A percentile compares a stretch with the other conserved stretches of the same genome.
phyloP scores from a whole-genome alignment of 2,329 filamentous ascomycete genomes.

The Cordyceps pruinosa region DNA sequence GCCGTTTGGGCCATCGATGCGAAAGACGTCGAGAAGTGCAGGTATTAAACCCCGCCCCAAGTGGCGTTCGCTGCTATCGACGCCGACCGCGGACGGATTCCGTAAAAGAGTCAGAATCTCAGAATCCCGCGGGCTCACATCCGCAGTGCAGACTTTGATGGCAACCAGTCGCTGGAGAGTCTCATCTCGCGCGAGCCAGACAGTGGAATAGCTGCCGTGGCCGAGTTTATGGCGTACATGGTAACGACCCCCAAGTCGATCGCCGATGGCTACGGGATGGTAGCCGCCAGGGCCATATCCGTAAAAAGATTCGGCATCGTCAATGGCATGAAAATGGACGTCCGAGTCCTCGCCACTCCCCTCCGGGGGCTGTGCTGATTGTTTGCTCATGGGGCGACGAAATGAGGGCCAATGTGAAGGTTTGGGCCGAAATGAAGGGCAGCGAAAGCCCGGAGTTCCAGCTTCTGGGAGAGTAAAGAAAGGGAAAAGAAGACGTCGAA shows the following conservation, averaged over 20 bases:
- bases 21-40: slow-evolving; percentile 16
- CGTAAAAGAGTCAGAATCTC: background rate
- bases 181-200: slow-evolving; percentile 33
- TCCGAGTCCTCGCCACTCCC: background rate
- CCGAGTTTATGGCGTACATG: slow-evolving; percentile 31
- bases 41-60: background rate
- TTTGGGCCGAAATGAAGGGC: background rate
- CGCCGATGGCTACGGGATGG: slow-evolving; percentile 8
- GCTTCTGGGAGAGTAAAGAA: no score
- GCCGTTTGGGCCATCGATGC: slow-evolving; percentile 16
- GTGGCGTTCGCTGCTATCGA: no score
- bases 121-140: background rate
- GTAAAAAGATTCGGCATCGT: background rate
- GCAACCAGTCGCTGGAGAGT: slow-evolving; percentile 13
- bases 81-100: background rate
- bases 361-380: background rate
- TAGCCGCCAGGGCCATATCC: background rate
- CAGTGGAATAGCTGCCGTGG: slow-evolving; percentile 31
- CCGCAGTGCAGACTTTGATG: slow-evolving; percentile 12
- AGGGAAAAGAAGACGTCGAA: no score
- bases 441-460: background rate
- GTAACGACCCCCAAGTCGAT: slow-evolving; percentile 22
- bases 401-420: background rate
- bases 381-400: background rate
- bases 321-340: background rate